Conservation (phyloP, 257 asterid species). For the Ligustrum vulgare region DNA sequence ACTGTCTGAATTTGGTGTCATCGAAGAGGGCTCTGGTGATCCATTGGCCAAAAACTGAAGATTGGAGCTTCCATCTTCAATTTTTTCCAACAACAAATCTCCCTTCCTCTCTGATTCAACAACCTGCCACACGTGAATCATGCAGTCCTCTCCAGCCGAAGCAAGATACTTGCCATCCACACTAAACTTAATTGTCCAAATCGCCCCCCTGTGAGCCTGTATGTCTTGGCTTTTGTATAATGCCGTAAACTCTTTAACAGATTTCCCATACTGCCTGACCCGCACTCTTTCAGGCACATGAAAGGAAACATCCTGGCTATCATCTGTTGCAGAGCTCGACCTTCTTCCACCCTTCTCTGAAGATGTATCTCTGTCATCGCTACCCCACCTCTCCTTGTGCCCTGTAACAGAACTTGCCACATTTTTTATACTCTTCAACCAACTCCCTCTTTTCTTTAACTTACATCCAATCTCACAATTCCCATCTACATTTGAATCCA, state of each 20-base stretch:
- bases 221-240: constrained; percentile 88
- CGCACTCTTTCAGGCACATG: constrained; percentile 87
- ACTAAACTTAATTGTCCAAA: constrained; percentile 95
- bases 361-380: constrained; percentile 93
- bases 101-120: constrained; percentile 84
- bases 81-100: constrained; percentile 65
- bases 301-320: constrained; percentile 85
- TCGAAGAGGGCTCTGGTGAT: constrained; percentile 73
- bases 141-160: constrained; percentile 96
- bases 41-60: constrained; percentile 67
- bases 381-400: constrained; percentile 72
- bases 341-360: constrained; percentile 98
- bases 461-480: constrained; percentile 53
- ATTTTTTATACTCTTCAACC: constrained; percentile 78
- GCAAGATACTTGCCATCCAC: constrained; percentile 97
- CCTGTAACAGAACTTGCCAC: constrained; percentile 82
- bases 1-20: constrained; percentile 75
- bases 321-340: constrained; percentile 97
- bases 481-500: constrained; percentile 51
- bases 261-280: constrained; percentile 84
- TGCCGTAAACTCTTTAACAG: constrained; percentile 86
- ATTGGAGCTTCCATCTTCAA: constrained; percentile 81
- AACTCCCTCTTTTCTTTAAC: constrained; percentile 66
- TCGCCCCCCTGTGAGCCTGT: constrained; percentile 86
- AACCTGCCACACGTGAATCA: constrained; percentile 94